Base-by-base conservation (phyloP, 495 filamentous ascomycete genomes). In the Penicillium verhagenii region DNA sequence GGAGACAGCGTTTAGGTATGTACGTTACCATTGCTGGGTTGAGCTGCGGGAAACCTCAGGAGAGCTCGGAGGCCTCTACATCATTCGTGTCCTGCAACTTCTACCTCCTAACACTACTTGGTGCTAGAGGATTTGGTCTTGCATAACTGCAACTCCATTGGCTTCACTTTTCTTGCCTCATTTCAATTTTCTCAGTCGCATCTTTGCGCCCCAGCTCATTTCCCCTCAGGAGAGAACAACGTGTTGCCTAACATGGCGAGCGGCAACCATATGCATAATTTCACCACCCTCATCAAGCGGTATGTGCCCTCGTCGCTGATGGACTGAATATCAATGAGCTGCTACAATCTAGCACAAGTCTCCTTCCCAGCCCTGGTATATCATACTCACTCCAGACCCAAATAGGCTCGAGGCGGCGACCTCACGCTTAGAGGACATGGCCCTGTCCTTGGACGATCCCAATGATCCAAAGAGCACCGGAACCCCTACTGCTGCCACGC, bases 231-330 rank as follows among this genome's bases (percentile, higher is more conserved):
- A 52, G 26, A 25, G 45, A 65, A 52, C 61, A 59, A 67, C 64
- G 64, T 69, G 64, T 67, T 60, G 56, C 60, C 59, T 63, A 73
- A 60, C 59, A 85, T 83, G 79, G 78, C 78, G 60, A 71, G 73
- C 50, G 65, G 62, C 61, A 77, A 71, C 73, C 87, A 91, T 64
- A 96, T 97, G 89, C 86, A 97, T 79, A 97, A 97, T 69, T 75
- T 98, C 55, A 94, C 91, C 39, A 97, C 94, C 50, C 82, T 98
- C 61, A 96, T 98, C 80, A 98, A 98, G 83, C 85, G 94, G 94
- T 97, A 82, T 63, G 83, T 68, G 31, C 53, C 20, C 44, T 50
- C 44, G 50, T 35, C 45, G 16, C 26, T 52, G 1, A 39, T 28
- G 21, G 25, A 10, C 46, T 39, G 16, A 14, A 26, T 42, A 26